Conservation (phyloP, 768 basidiomycete genomes). For the Clitopilus passeckerianus region DNA sequence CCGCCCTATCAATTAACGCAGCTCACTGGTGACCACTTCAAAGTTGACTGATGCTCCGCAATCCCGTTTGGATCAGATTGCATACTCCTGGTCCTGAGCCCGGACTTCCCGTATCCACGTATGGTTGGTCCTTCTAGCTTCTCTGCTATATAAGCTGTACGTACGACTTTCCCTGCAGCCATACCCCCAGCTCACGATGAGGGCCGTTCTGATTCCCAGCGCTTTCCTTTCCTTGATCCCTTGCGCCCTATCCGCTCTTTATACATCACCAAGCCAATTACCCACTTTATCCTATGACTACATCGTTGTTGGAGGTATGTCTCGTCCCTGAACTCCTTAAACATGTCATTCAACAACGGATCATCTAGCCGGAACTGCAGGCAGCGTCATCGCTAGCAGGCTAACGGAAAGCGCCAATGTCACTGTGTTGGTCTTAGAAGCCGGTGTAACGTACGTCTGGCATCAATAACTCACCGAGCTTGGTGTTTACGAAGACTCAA, state of each 20-base stretch:
- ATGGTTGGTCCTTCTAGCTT: background rate
- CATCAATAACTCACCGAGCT: background rate
- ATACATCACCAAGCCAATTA: background rate
- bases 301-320: constrained; percentile 1
- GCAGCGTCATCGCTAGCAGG: constrained; percentile 1
- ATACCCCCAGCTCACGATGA: background rate
- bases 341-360: background rate
- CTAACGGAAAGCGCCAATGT: background rate
- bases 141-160: background rate
- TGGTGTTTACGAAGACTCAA: background rate
- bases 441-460: background rate
- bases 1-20: background rate
- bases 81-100: background rate
- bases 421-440: background rate
- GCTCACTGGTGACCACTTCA: background rate
- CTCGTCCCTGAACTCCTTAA: background rate
- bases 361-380: constrained; percentile 2
- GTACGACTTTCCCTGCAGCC: background rate
- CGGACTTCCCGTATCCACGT: background rate
- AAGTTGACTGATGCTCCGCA: background rate
- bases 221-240: background rate
- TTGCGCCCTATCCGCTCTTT: background rate
- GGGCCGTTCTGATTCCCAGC: background rate
- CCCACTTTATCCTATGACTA: background rate
- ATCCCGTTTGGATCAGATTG: background rate